Conservation (phyloP, 192 early-diverging fungal genomes). For the Linnemannia elongata region DNA sequence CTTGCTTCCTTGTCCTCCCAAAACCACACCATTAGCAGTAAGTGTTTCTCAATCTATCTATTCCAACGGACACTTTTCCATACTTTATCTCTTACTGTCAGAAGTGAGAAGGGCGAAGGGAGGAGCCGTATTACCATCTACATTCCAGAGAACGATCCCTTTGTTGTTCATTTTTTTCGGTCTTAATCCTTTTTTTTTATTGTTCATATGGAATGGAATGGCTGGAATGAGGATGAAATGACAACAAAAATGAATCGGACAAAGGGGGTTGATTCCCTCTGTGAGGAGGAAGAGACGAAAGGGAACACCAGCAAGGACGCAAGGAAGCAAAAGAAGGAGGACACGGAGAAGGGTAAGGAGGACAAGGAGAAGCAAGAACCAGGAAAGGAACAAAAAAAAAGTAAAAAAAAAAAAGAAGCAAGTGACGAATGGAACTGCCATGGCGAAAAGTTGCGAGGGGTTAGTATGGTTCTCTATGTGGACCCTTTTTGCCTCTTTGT, state of each 20-base stretch:
- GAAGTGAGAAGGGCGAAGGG: not conserved
- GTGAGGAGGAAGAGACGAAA: not conserved
- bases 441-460: not conserved
- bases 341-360: not conserved
- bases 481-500: conserved; percentile 11
- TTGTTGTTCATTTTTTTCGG: not conserved
- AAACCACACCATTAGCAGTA: conserved; percentile 1
- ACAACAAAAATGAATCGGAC: not conserved
- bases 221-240: too few relatives aligned
- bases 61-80: not conserved
- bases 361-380: not conserved
- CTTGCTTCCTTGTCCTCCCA: not conserved
- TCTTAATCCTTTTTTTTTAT: not conserved
- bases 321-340: not conserved
- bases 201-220: not conserved
- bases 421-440: not conserved
- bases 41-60: not conserved
- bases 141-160: not conserved
- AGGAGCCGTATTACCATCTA: not conserved
- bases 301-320: not conserved
- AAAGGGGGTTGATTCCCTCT: not conserved
- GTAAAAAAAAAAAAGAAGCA: not conserved
- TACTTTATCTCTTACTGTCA: not conserved
- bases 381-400: not conserved
- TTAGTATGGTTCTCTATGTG: not conserved